Evolutionary conservation across 768 basidiomycete genomes (phyloP).

Genomic region (Agaricus bisporus): DNA sequence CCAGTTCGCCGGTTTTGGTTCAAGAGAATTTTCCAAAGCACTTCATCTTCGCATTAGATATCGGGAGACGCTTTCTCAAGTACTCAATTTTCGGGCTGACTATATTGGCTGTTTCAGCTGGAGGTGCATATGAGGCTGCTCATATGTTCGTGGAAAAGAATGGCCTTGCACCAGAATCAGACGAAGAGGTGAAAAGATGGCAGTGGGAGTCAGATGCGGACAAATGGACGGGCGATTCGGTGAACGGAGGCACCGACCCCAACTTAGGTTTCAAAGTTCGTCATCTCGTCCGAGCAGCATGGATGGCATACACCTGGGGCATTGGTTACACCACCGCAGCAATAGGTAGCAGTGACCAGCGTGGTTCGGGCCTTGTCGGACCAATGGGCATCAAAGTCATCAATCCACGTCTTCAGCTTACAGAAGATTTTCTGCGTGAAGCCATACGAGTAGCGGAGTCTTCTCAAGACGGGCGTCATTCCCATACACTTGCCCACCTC

Average conservation of each 20-base stretch:
- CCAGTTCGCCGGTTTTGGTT: conserved; percentile 8
- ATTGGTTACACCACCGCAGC: conserved; percentile 33
- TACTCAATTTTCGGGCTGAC: conserved; percentile 41
- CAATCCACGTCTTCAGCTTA: conserved; percentile 48
- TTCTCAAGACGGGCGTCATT: conserved; percentile 31
- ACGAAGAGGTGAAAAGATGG: conserved; percentile 51
- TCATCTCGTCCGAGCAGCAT: conserved; percentile 61
- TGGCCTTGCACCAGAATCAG: conserved; percentile 37
- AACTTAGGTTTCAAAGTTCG: conserved; percentile 56
- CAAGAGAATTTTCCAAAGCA: conserved; percentile 25
- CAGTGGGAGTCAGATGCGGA: conserved; percentile 64
- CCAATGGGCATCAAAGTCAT: conserved; percentile 36
- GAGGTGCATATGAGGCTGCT: conserved; percentile 44
- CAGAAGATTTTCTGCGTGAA: conserved; percentile 46
- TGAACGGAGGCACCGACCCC: conserved; percentile 64
- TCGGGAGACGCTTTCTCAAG: conserved; percentile 43
- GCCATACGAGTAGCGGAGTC: conserved; percentile 40
- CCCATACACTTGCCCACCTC: conserved; percentile 50
- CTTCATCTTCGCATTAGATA: conserved; percentile 32
- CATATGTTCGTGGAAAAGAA: conserved; percentile 64
- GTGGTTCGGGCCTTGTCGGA: conserved; percentile 23
- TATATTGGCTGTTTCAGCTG: conserved; percentile 36
- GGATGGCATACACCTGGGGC: conserved; percentile 69
- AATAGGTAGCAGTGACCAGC: conserved; percentile 30
- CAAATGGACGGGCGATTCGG: conserved; percentile 51